Base-by-base conservation (phyloP, 2,329 filamentous ascomycete species). In the Sporothrix sp. region DNA sequence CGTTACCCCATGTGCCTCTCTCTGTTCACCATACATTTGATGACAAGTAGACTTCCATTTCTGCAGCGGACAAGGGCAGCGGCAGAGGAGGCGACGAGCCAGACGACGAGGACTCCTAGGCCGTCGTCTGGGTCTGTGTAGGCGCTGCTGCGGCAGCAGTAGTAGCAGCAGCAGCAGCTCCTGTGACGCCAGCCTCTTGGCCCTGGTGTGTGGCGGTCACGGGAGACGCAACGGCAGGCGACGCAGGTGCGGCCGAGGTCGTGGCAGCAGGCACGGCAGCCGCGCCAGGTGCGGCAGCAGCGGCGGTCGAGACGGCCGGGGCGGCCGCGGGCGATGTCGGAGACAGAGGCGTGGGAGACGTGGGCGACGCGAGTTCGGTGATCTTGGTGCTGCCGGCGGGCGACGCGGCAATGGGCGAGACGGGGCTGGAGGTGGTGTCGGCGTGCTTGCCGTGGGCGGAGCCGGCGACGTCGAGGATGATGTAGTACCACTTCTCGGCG, bases 401-500 rank as follows among this genome's bases (percentile, higher is more conserved):
- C 36, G 62, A 58, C 8, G 53, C 52, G 16, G 53, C 44, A 40
- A 58, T 53, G 14, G 67, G 66, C 21, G 68, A 68, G 9, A 58
- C 55, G 4, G 69, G 65, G 14, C 53, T 57, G 11, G 61, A 60
- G 38, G 64, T 18, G 33, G 39, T 62, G 32, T 63, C 40, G 18
- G 48, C 62, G 36, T 63, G 67, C 14, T 63, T 63, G 8, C 68
- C 62, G 1, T 67, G 70, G 1, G 69, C 69, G 6, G 73, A 68
- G 46, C 80, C 81, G 25, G 79, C 78, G 8, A 79, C 75, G 52
- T 72, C 67, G 40, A 73, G 70, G 61, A 96, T 84, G 57, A 87
- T 71, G 30, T 84, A 77, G 67, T 82, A 89, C 91, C 91, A 97
- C 66, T 87, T 85, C 66, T 84, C 73, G 0, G 91, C 89, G 57